Conservation (phyloP, 169 alveolate genomes). For the Eimeria brunetti region DNA sequence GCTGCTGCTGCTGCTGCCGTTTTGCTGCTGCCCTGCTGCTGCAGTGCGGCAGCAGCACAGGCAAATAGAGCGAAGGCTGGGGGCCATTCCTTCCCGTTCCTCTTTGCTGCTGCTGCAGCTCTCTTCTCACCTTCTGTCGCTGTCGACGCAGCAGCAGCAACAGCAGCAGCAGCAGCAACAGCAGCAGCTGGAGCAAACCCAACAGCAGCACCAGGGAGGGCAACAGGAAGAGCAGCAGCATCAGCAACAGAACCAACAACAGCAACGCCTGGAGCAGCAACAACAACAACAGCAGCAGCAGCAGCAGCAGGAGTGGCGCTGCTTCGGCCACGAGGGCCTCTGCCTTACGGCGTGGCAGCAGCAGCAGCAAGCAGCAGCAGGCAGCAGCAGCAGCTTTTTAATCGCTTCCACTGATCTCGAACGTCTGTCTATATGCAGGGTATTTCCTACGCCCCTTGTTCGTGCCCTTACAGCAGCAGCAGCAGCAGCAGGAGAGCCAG, state of each 20-base stretch:
- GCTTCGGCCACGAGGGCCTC: constrained; percentile 13
- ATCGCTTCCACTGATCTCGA: constrained; percentile 2
- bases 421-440: background rate
- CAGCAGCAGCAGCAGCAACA: background rate
- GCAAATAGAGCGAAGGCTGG: constrained; percentile 10
- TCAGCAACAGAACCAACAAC: too few relatives aligned
- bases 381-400: constrained; percentile 63
- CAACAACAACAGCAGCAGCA: constrained; percentile 29
- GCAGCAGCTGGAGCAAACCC: background rate
- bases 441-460: constrained; percentile 9
- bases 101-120: constrained; percentile 40
- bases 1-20: constrained; percentile 70
- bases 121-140: background rate
- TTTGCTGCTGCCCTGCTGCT: constrained; percentile 73
- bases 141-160: background rate
- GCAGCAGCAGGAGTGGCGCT: background rate
- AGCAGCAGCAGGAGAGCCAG: background rate
- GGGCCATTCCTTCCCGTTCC: background rate
- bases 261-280: too few relatives aligned
- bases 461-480: constrained; percentile 58
- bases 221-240: too few relatives aligned
- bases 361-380: constrained; percentile 64
- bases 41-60: constrained; percentile 66
- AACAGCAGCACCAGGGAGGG: too few relatives aligned
- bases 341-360: constrained; percentile 60